A percentile compares a stretch with the other conserved stretches of the same genome.
Conservation (phyloP, 768 basidiomycete genomes). For the Pleurotus platypus region DNA sequence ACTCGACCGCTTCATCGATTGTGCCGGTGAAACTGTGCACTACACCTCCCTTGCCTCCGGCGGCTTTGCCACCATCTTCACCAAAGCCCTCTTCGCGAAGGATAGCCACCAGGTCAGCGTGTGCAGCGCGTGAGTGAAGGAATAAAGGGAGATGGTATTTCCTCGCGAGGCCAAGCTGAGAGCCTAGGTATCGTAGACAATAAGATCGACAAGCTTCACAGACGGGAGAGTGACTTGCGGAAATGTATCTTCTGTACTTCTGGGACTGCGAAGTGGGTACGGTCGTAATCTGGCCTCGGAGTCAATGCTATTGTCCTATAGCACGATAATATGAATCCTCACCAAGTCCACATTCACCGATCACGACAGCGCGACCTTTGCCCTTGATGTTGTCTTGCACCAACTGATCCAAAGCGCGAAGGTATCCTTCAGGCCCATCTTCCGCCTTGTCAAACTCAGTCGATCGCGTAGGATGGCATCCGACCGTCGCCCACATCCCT, state of each 20-base stretch:
- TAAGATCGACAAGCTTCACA: neutral
- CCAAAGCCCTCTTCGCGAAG: conserved; percentile 65
- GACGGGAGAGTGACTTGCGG: conserved; percentile 33
- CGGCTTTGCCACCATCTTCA: conserved; percentile 45
- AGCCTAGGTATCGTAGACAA: conserved; percentile 22
- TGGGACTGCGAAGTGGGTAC: conserved; percentile 58
- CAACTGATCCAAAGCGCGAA: conserved; percentile 53
- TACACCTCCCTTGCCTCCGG: conserved; percentile 68
- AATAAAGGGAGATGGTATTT: conserved; percentile 75
- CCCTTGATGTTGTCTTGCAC: conserved; percentile 47
- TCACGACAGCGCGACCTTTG: conserved; percentile 58
- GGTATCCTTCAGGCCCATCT: conserved; percentile 58
- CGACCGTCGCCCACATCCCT: conserved; percentile 73
- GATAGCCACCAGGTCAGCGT: conserved; percentile 64
- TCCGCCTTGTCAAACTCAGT: conserved; percentile 58
- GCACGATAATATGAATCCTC: conserved; percentile 8
- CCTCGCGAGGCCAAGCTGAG: conserved; percentile 64
- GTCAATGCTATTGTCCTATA: neutral
- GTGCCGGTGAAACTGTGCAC: conserved; percentile 83
- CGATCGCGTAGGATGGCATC: conserved; percentile 78
- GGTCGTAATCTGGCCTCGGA: conserved; percentile 64
- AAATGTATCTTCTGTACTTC: conserved; percentile 66
- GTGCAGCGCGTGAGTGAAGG: conserved; percentile 75
- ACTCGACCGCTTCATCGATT: conserved; percentile 58
- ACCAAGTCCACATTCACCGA: conserved; percentile 84